Evolutionary conservation across 805 yeast genomes (phyloP), one percentile per base, ranked within the genome.

Genomic region (Candida coleopterorum): DNA sequence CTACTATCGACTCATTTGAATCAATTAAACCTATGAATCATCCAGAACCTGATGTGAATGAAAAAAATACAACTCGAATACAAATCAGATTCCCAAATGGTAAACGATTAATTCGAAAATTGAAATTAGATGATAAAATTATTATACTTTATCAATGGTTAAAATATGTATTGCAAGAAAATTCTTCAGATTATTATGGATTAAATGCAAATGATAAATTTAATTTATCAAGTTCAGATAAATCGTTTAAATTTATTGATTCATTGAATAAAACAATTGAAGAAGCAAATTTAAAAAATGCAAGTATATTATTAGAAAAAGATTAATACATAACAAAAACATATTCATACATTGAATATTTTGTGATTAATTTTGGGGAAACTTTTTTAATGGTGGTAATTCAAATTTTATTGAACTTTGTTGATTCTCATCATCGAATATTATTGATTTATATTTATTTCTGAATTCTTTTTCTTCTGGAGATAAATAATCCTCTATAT

Each of bases 1-100:
- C n/a, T 6, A 9, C 15, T 16, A 25, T 46, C 17, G 78, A 77
- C 42, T 60, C 62, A 5, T 70, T 83, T 39, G 71, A 68, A 8
- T 37, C 61, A 0, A 80, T 86, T 7, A 32, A 53, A 21, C 69
- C 89, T 0, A 47, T 52, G 2, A 71, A 69, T 29, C 76, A 78
- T 39, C 63, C 64, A 0, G 96, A 88, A 50, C 94, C 96, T 1
- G 79, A 73, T 9, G 11, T 5, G 4, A 72, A 76, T 0, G 59
- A 68, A 6, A n/a, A n/a, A n/a, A 68, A 79, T 0, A 62, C 70
- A 6, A 85, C 96, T 0, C 69, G 96, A 49, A 74, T 93, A 18
- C 97, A 93, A 59, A 73, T 93, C n/a, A 70, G 96, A 41, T 74
- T 85, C 20, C 93, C 89, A 12, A 86, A 81, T 49, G 97, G 97